Conservation (phyloP, 345 rosid genomes). For the Eucalyptus marginata region DNA sequence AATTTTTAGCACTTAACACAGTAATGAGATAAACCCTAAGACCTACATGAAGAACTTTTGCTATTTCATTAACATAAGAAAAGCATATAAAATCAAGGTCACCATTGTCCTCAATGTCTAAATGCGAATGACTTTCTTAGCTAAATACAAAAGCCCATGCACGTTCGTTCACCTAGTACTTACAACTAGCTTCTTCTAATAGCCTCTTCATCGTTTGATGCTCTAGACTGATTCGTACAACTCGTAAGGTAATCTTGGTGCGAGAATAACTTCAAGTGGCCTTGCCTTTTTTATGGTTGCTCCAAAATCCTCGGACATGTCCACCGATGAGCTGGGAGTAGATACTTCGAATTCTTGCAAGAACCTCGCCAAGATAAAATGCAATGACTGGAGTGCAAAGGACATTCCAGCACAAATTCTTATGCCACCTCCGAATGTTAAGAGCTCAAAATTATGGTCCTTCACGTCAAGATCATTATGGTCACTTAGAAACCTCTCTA, state of each 20-base stretch:
- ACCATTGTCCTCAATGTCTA: neutral
- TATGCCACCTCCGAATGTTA: constrained; percentile 34
- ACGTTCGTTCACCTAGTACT: neutral
- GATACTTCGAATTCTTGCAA: constrained; percentile 17
- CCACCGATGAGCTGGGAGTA: neutral
- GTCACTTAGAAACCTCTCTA: constrained; percentile 17
- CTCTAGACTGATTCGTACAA: neutral
- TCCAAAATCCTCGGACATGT: constrained; percentile 8
- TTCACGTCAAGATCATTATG: constrained; percentile 10
- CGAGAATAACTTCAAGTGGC: constrained; percentile 2
- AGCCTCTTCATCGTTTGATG: neutral
- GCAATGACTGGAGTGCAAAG: constrained; percentile 5
- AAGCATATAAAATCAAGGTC: neutral
- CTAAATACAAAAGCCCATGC: neutral
- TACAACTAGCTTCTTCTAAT: neutral
- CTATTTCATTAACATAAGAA: neutral
- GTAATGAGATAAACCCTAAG: neutral
- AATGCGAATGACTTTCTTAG: neutral
- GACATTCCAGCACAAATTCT: constrained; percentile 21
- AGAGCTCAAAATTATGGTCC: constrained; percentile 18
- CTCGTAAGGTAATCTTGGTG: neutral
- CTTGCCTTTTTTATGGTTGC: neutral
- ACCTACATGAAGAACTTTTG: neutral
- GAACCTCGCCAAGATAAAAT: constrained; percentile 10
- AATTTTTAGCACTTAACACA: neutral